phyloP scores from a whole-genome alignment of 176 grass and related monocot species.

The Eragrostis nindensis region DNA sequence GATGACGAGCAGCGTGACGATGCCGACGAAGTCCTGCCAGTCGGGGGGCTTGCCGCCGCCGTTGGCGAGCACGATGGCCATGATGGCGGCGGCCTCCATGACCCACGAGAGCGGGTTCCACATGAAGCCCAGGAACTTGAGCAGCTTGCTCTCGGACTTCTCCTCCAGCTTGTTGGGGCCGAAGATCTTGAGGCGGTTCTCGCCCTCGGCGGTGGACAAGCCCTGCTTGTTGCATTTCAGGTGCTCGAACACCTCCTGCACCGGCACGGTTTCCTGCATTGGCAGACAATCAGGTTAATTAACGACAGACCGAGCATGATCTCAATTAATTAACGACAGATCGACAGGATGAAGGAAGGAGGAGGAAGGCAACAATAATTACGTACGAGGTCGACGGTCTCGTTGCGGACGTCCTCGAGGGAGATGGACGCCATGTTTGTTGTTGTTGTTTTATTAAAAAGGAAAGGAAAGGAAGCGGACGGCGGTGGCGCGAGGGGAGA shows the following conservation, averaged over 20 bases:
- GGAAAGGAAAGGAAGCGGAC: no score
- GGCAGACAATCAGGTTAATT: background rate
- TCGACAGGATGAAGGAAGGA: no score
- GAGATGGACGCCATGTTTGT: conserved; percentile 68
- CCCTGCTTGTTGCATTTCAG: conserved; percentile 84
- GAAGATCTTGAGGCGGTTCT: conserved; percentile 77
- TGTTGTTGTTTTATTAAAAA: background rate
- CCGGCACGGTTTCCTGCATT: conserved; percentile 83
- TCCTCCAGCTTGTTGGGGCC: conserved; percentile 94
- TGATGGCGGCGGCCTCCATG: conserved; percentile 88
- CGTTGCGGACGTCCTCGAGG: conserved; percentile 76
- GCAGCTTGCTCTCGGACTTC: conserved; percentile 89
- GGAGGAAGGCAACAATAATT: background rate
- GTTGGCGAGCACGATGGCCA: conserved; percentile 88
- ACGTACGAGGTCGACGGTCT: conserved; percentile 86
- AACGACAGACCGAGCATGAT: no score
- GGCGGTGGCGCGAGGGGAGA: background rate
- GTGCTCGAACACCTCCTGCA: conserved; percentile 79
- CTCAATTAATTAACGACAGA: no score
- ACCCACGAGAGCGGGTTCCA: conserved; percentile 98
- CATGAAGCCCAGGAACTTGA: conserved; percentile 98
- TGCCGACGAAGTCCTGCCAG: conserved; percentile 95
- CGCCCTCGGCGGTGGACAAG: conserved; percentile 49
- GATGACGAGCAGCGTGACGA: conserved; percentile 84
- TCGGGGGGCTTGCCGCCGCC: conserved; percentile 85